Base-by-base conservation (phyloP, 768 basidiomycete species). In the Suillus lakei region DNA sequence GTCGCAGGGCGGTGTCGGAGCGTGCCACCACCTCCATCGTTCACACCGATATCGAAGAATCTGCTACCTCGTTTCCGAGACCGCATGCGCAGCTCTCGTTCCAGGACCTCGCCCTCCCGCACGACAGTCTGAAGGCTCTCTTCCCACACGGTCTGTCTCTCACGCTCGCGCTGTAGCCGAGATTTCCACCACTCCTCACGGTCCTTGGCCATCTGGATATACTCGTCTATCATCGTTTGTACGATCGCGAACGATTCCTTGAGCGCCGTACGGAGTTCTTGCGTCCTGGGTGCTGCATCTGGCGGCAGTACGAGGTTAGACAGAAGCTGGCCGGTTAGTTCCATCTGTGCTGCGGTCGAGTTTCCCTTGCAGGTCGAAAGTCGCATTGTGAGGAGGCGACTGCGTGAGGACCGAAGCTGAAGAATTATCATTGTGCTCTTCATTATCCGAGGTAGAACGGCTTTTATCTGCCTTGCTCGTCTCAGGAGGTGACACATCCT, bases 51-150 rank as follows among this genome's bases (percentile, higher is more conserved):
- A 39, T 84, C 85, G 59, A 88, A 84, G 56, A 87, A 81, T 53
- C 84, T 78, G 71, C 88, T 91, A 60, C 88, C 86, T 60, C 88
- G 81, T 76, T 79, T 86, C 70, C 86, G 74, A 62, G 85, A 86
- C 61, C 87, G 78, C 67, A 79, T 82, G 66, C 87, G 83, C 63
- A 99, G 81, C 76, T 97, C 94, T 64, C 80, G 79, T 80, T 99
- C 96, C 26, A 96, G 83, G 12, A 82, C 84, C 71, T 94, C 93
- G 18, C 95, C 95, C 74, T 97, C 93, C 63, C 85, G 83, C 1
- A 96, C 95, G 9, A 96, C 95, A 2, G 88, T 86, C 62, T 90
- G 88, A 72, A 98, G 76, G 74, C 92, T 96, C 78, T 95, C 91
- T 77, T 97, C 96, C 96, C 96, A 98, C 32, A 95, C 81, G 13